These are phyloP conservation scores for Phallus indusiatus DNA, from an alignment of 768 basidiomycete genomes.

Conservation along the genomic window DNA sequence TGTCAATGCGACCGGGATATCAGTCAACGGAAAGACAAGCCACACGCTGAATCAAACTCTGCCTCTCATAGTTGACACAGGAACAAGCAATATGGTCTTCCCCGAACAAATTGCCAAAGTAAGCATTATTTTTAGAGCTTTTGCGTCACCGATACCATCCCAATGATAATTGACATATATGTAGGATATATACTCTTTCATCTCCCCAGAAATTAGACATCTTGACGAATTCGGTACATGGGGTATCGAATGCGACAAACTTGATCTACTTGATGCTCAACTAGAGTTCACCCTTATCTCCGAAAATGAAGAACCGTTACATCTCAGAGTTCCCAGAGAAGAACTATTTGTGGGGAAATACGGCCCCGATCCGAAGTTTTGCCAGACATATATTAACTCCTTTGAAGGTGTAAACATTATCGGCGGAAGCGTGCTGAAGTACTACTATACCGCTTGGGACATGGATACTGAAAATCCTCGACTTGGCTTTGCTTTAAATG, in stretches of 20 bases:
- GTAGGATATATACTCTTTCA: constrained; percentile 47
- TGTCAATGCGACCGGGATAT: constrained; percentile 34
- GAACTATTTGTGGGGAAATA: constrained; percentile 53
- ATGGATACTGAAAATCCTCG: constrained; percentile 28
- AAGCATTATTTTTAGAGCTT: neutral
- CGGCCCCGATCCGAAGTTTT: constrained; percentile 34
- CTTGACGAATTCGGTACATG: constrained; percentile 43
- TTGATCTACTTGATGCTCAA: constrained; percentile 36
- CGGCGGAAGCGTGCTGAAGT: constrained; percentile 47
- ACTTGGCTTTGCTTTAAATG: neutral
- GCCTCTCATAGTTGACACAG: constrained; percentile 46
- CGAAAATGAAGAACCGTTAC: constrained; percentile 37
- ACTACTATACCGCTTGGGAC: constrained; percentile 53
- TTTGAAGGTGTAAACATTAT: constrained; percentile 33
- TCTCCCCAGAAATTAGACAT: constrained; percentile 46
- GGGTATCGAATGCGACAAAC: constrained; percentile 41
- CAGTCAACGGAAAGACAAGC: constrained; percentile 44
- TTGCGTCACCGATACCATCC: too few species aligned
- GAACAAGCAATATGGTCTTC: constrained; percentile 47
- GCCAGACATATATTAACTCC: constrained; percentile 54
- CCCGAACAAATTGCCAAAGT: constrained; percentile 39
- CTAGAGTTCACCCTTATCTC: constrained; percentile 46
- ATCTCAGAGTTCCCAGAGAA: constrained; percentile 45
- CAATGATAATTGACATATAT: too few species aligned
- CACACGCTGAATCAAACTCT: constrained; percentile 30